Base-by-base conservation (phyloP, 331 rosid species). In the Dryas integrifolia region DNA sequence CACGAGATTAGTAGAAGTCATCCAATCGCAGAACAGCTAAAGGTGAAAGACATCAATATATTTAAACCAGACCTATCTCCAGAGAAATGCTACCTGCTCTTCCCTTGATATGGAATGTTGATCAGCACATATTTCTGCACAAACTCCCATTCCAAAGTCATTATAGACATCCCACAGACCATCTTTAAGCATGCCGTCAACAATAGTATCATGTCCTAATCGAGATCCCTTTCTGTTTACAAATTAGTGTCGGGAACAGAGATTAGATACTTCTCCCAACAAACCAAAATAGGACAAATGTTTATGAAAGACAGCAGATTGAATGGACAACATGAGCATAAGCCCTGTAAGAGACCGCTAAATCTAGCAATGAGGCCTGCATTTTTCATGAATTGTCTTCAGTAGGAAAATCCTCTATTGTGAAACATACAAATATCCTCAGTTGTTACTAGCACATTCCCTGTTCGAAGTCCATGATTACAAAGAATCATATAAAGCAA, bases 151-250 rank as follows among this genome's bases (percentile, higher is more conserved):
- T 49, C 89, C 89, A 69, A 89, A 76, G 85, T 88, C 91, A 75
- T 94, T 94, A 73, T 94, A 94, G 74, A 85, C 98, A 86, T 94
- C 98, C 98, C 98, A 94, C 57, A 94, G 89, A 65, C 98, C 97
- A 81, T 94, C 98, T 78, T 94, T 94, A 40, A 94, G 68, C 98
- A 91, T 94, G 53, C 97, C 98, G 71, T 94, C 97, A 3, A 94
- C 78, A 72, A 94, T 58, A 30, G 85, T 82, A 82, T 91, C 97
- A 78, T 94, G 87, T 82, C 98, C 98, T 53, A 81, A 85, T 64
- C 96, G 98, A 67, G 97, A 89, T 35, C 98, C 98, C 69, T 82
- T 90, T 82, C 98, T 92, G 90, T 59, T 81, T 73, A 64, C 57
- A 63, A 77, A 74, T 63, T 65, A 48, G 55, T 64, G 73, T 75